A percentile compares a stretch with the other conserved stretches of the same genome.
phyloP scores from a whole-genome alignment of 108 stramenopile genomes.

The Schizochytrium sp. region DNA sequence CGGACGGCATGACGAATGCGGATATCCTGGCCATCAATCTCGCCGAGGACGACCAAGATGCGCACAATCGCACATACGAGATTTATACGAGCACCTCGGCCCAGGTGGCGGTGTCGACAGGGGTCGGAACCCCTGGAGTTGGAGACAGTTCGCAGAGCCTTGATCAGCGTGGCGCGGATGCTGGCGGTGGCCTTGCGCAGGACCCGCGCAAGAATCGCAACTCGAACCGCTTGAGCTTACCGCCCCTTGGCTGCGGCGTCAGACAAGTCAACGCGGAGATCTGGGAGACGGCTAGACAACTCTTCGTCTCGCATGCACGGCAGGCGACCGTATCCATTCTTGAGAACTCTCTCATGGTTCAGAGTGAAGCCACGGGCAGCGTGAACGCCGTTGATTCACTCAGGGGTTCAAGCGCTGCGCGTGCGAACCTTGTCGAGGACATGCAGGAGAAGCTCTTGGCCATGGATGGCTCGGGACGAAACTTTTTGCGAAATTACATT shows the following conservation, averaged over 20 bases:
- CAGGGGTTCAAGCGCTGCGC: not conserved
- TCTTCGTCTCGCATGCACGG: not conserved
- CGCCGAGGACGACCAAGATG: slow-evolving; percentile 8
- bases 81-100: not conserved
- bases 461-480: slow-evolving; percentile 6
- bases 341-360: not conserved
- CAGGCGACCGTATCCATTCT: not conserved
- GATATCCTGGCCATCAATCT: slow-evolving; percentile 15
- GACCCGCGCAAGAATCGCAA: not conserved
- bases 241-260: not conserved
- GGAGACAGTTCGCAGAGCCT: not conserved
- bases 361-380: not conserved
- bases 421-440: not conserved
- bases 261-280: not conserved
- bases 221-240: not conserved
- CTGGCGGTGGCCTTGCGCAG: not conserved
- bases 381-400: no score
- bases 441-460: slow-evolving; percentile 16
- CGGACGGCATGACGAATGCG: not conserved
- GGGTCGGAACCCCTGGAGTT: not conserved
- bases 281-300: slow-evolving; percentile 1
- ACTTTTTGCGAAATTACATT: slow-evolving; percentile 4
- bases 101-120: not conserved
- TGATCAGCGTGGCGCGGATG: not conserved
- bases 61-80: not conserved